Evolutionary conservation across 192 early-diverging fungal genomes (phyloP), one percentile per base, ranked within the genome.

Genomic region (Coemansia sp.): DNA sequence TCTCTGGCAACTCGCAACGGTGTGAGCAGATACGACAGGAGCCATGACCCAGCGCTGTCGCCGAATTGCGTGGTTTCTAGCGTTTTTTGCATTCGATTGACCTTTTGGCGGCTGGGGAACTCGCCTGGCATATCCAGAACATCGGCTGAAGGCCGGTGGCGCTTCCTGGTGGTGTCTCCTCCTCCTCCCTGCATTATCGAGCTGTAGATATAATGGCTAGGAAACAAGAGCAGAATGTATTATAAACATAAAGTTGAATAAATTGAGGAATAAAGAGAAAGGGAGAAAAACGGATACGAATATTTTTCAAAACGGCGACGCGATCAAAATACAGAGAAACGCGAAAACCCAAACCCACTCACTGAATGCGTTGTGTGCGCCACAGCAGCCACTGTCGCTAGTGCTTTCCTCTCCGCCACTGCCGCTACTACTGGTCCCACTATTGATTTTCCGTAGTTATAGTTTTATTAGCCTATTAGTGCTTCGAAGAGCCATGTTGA

Each of bases 101-200:
- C 41, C 33, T 59, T 63, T 25, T 55, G 29, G 25, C 6, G 37
- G 17, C 41, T 41, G 6, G 74, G 74, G 50, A 76, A 76, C 17
- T 64, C 36, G 20, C 74, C 74, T 8, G 74, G 74, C 45, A 76
- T 67, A 4, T 76, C 68, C 6, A 41, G 15, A 3, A 48, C 17
- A 28, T 76, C 74, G 6, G 22, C 34, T 10, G 52, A 30, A n/a
- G n/a, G n/a, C 3, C 74, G 61, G 45, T 23, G 19, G 42, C 74
- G 74, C 47, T 77, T 77, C 15, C 55, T 71, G 60, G 27, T 55
- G 28, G n/a, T n/a, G n/a, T n/a, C n/a, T n/a, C n/a, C n/a, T n/a
- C n/a, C n/a, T n/a, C n/a, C n/a, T n/a, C 34, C 28, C 13, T 14
- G 17, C 45, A 48, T 48, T 13, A 13, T 44, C 6, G 6, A 20